Percentiles rank a stretch among this genome's conserved stretches.
Conservation (phyloP, 148 eudicot species). For the Tetragonia tetragonoides region DNA sequence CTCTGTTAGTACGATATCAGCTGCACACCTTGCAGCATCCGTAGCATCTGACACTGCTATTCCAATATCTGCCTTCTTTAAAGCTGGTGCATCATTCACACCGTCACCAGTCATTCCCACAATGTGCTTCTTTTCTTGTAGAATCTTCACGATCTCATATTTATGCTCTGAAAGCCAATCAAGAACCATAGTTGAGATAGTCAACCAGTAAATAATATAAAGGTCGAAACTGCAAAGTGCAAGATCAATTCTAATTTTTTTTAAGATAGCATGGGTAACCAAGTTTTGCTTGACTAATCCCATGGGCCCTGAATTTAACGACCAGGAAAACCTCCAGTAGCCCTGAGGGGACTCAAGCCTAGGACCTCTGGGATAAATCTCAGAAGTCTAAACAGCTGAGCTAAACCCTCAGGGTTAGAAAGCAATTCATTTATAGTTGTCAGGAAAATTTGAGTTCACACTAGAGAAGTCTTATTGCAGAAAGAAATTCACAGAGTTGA, state of each 20-base stretch:
- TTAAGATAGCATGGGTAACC: too few species aligned
- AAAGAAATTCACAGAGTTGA: not conserved
- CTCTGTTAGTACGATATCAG: constrained; percentile 71
- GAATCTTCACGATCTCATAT: constrained; percentile 65
- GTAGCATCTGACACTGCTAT: constrained; percentile 77
- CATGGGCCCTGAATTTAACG: too few species aligned
- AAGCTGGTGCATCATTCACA: constrained; percentile 72
- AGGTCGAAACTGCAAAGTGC: too few species aligned
- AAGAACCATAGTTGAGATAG: not conserved
- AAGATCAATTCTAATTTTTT: too few species aligned
- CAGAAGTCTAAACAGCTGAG: too few species aligned
- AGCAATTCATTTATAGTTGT: not conserved
- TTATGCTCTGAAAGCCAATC: constrained; percentile 47
- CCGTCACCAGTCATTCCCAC: constrained; percentile 83
- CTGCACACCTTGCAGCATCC: constrained; percentile 71
- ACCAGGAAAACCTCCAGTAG: too few species aligned
- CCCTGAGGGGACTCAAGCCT: too few species aligned
- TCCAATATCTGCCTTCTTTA: constrained; percentile 77
- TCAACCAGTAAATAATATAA: too few species aligned
- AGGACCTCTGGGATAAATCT: too few species aligned
- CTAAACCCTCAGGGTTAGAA: not conserved
- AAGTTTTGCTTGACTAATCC: too few species aligned
- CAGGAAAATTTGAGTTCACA: not conserved
- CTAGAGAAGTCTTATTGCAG: not conserved
- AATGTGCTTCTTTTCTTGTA: constrained; percentile 64